Evolutionary conservation across 495 filamentous ascomycete species (phyloP).

Genomic region (Lindgomyces ingoldianus): DNA sequence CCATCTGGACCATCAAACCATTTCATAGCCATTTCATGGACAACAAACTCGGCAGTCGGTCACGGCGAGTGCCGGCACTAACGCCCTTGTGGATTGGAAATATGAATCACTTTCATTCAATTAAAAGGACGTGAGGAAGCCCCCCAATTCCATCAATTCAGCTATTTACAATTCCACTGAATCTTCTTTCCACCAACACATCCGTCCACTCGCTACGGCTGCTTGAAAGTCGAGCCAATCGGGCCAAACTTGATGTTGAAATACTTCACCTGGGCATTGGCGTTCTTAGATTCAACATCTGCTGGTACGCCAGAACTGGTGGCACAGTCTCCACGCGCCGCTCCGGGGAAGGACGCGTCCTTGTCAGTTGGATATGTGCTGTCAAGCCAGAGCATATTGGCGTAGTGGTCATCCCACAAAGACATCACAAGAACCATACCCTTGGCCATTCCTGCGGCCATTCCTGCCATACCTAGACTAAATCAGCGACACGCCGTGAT

Average conservation of each 20-base stretch:
- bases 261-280: conserved; percentile 60
- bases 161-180: too few relatives aligned
- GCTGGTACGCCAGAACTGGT: conserved; percentile 59
- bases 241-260: conserved; percentile 66
- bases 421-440: conserved; percentile 76
- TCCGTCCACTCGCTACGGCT: too few relatives aligned
- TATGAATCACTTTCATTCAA: too few relatives aligned
- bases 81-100: too few relatives aligned
- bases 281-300: conserved; percentile 57
- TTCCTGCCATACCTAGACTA: conserved; percentile 44
- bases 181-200: too few relatives aligned
- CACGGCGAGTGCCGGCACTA: too few relatives aligned
- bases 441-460: conserved; percentile 56
- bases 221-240: conserved; percentile 40
- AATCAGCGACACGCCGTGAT: not conserved
- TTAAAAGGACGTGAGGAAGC: too few relatives aligned
- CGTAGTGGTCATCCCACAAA: conserved; percentile 74
- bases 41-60: too few relatives aligned
- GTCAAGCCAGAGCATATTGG: conserved; percentile 78
- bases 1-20: too few relatives aligned
- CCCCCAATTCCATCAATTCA: too few relatives aligned
- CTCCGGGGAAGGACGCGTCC: conserved; percentile 59
- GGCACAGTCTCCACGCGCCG: conserved; percentile 67
- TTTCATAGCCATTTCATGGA: too few relatives aligned
- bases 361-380: conserved; percentile 27